Percentiles rank a stretch among this genome's conserved stretches.
Evolutionary conservation across 352 stramenopile species (phyloP).

Genomic region (Phytophthora lateralis): DNA sequence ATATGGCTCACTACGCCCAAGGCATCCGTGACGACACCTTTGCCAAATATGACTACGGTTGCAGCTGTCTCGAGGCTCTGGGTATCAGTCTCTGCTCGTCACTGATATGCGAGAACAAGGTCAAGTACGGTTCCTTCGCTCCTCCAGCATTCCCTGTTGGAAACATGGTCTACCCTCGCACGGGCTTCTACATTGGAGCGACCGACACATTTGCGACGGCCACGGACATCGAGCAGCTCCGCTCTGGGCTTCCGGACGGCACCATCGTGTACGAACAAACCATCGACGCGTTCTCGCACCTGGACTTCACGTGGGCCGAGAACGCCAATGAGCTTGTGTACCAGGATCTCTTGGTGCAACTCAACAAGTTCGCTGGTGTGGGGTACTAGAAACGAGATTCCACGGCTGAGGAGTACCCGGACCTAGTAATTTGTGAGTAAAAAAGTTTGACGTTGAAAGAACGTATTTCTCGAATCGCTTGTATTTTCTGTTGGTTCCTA

Average conservation of each 20-base stretch:
- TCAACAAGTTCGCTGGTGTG: conserved; percentile 45
- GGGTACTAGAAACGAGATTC: conserved; percentile 31
- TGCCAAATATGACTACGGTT: conserved; percentile 60
- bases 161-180: conserved; percentile 38
- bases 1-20: conserved; percentile 61
- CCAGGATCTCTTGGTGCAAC: conserved; percentile 45
- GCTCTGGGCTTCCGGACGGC: conserved; percentile 29
- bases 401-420: background rate
- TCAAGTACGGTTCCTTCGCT: conserved; percentile 47
- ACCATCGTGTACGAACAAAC: conserved; percentile 48
- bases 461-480: conserved; percentile 19
- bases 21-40: conserved; percentile 59
- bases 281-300: conserved; percentile 44
- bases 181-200: conserved; percentile 44
- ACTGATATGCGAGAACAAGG: conserved; percentile 59
- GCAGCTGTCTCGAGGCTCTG: conserved; percentile 39
- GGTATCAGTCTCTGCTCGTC: conserved; percentile 44
- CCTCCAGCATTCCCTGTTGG: conserved; percentile 32
- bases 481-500: conserved; percentile 40
- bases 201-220: conserved; percentile 47
- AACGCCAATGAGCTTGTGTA: conserved; percentile 51
- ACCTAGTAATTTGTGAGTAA: background rate
- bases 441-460: conserved; percentile 11
- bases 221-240: conserved; percentile 41
- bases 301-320: conserved; percentile 59